Base-by-base conservation (phyloP, 2,329 filamentous ascomycete species). In the Penicillium sclerotigenum region DNA sequence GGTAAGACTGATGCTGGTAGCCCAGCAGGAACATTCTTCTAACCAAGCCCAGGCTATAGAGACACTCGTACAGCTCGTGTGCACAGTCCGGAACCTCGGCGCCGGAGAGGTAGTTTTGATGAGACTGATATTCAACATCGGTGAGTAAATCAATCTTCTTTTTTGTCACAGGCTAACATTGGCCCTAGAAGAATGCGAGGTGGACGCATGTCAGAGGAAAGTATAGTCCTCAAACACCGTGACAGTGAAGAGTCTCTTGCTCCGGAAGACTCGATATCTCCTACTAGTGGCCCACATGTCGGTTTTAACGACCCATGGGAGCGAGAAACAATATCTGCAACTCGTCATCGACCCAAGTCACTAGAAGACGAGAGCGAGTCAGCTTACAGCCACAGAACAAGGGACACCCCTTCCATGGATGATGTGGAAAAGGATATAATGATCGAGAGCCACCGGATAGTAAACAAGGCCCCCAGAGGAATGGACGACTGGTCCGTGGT, bases 401-500 rank as follows among this genome's bases (percentile, higher is more conserved):
- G 58, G 20, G 38, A 24, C n/a, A 4, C 38, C 4, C 26, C 52
- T n/a, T 51, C 56, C 7, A 56, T 52, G 6, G 16, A 37, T 16
- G 54, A 55, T 3, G 16, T 58, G 1, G 47, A 61, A 9, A 56
- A 57, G 9, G 52, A 53, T 6, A 28, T 54, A 9, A 11, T 38
- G 14, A 11, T 46, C 3, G 43, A 47, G 20, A 46, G 33, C 16
- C 8, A 24, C 28, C 38, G 28, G 10, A 22, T 13, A 14, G 16
- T 29, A 20, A 24, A 49, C 14, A 34, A 33, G 4, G 20, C 13
- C 13, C 88, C 82, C 71, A 83, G 88, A 65, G 89, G 89, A 50
- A 91, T 88, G 34, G 86, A 84, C 61, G 88, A 85, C 67, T 95
- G 91, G 90, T 82, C 84, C 52, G 88, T 95, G 59, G 82, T 96